Percentiles rank a stretch among this genome's conserved stretches.
Evolutionary conservation across 1,284 basidiomycete genomes (phyloP).

Genomic region (Leccinum cinnamomeum): DNA sequence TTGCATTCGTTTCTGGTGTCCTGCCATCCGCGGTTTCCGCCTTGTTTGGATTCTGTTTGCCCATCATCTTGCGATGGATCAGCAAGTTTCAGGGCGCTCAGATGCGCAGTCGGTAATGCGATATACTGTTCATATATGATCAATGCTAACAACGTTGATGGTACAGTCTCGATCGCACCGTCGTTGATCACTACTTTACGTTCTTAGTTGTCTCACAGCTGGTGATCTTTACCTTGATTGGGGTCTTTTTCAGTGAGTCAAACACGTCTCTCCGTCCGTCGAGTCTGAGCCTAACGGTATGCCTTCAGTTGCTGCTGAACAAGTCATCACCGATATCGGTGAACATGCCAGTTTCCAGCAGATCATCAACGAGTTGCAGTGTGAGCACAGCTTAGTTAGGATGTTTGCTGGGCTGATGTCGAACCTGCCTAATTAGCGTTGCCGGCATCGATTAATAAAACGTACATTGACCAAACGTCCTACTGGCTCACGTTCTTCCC

Average conservation of each 20-base stretch:
- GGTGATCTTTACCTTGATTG: slow-evolving; percentile 89
- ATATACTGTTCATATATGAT: background rate
- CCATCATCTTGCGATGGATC: slow-evolving; percentile 84
- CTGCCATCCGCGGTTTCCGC: slow-evolving; percentile 86
- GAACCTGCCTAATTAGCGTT: slow-evolving; percentile 46
- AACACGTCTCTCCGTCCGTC: background rate
- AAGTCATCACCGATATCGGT: slow-evolving; percentile 70
- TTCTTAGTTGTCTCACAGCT: slow-evolving; percentile 91
- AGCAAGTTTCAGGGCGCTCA: slow-evolving; percentile 79
- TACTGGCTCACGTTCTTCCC: slow-evolving; percentile 97
- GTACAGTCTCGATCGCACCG: slow-evolving; percentile 79
- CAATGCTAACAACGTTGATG: slow-evolving; percentile 26
- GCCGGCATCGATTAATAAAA: slow-evolving; percentile 70
- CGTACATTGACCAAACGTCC: slow-evolving; percentile 81
- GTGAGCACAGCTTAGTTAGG: slow-evolving; percentile 39
- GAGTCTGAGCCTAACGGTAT: background rate
- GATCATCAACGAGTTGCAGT: slow-evolving; percentile 66
- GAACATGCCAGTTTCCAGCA: slow-evolving; percentile 62
- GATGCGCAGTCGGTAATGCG: slow-evolving; percentile 50
- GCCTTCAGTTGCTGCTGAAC: slow-evolving; percentile 46
- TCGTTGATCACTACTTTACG: slow-evolving; percentile 87
- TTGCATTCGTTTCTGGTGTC: slow-evolving; percentile 83
- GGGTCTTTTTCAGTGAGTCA: slow-evolving; percentile 82
- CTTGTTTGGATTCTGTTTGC: slow-evolving; percentile 86
- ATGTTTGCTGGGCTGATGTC: slow-evolving; percentile 4